Conservation (phyloP, 2,329 filamentous ascomycete genomes). For the Neobulgaria alba region DNA sequence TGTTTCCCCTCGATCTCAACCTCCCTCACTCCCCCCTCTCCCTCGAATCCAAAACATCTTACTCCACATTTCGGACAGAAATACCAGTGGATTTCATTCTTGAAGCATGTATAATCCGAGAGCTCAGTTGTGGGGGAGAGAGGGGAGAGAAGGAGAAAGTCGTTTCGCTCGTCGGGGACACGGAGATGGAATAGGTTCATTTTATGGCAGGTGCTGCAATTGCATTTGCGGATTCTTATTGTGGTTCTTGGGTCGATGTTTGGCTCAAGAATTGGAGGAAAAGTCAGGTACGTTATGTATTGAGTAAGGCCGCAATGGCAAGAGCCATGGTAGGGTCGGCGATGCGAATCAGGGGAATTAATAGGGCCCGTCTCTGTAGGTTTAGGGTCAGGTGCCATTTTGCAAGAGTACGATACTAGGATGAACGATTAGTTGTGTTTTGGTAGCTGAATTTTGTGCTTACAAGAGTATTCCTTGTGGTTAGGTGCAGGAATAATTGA, state of each 20-base stretch:
- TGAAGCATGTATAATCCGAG: slow-evolving; percentile 33
- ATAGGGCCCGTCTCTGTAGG: too few species aligned
- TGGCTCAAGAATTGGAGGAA: slow-evolving; percentile 30
- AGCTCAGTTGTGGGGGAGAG: slow-evolving; percentile 31
- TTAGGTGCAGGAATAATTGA: too few species aligned
- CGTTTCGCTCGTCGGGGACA: slow-evolving; percentile 29
- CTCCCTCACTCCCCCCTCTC: slow-evolving; percentile 26
- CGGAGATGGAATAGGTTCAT: slow-evolving; percentile 39
- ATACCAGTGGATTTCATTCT: slow-evolving; percentile 32
- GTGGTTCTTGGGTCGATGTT: slow-evolving; percentile 22
- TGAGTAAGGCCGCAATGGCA: slow-evolving; percentile 38
- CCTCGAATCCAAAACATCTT: slow-evolving; percentile 34
- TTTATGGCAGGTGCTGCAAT: slow-evolving; percentile 42
- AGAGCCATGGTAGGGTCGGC: slow-evolving; percentile 31
- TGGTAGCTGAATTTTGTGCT: too few species aligned
- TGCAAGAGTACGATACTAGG: too few species aligned
- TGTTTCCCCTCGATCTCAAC: slow-evolving; percentile 11
- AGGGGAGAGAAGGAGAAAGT: slow-evolving; percentile 40
- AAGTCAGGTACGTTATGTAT: slow-evolving; percentile 36
- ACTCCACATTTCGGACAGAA: slow-evolving; percentile 40
- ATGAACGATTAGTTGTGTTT: too few species aligned
- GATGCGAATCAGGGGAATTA: too few species aligned
- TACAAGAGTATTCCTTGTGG: too few species aligned
- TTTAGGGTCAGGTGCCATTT: too few species aligned
- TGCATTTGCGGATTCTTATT: slow-evolving; percentile 32